Conservation (phyloP, 139 green algal genomes). For the Chlamydomonas sp. region DNA sequence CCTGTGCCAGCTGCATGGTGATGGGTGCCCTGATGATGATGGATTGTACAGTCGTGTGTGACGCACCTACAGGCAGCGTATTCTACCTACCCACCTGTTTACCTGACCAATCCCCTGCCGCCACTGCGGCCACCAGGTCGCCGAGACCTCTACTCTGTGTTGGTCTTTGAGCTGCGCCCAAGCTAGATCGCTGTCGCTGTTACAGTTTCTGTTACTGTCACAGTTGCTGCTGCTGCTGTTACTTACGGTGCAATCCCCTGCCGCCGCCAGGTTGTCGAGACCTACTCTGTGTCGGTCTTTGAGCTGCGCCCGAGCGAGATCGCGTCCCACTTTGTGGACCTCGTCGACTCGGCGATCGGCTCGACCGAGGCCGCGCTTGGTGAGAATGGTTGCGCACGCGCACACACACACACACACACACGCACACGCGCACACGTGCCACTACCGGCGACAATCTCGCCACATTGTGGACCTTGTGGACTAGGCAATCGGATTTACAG, state of each 20-base stretch:
- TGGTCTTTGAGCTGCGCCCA: slow-evolving; percentile 38
- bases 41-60: no score
- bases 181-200: background rate
- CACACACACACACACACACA: background rate
- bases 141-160: slow-evolving; percentile 49
- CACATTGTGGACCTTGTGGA: slow-evolving; percentile 4
- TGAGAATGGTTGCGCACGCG: background rate
- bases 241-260: no score
- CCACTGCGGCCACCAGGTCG: no score
- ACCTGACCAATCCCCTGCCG: no score
- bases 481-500: background rate
- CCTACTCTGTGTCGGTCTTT: slow-evolving; percentile 45
- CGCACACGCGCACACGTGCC: no score
- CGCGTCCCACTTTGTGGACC: background rate
- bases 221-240: no score
- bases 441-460: background rate
- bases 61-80: no score
- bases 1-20: no score
- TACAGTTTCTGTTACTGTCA: no score
- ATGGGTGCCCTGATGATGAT: no score
- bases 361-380: background rate
- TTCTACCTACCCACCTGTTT: no score
- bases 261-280: slow-evolving; percentile 48
- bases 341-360: background rate
- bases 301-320: slow-evolving; percentile 25